Base-by-base conservation (phyloP, 805 yeast species). In the Lachancea cidri region DNA sequence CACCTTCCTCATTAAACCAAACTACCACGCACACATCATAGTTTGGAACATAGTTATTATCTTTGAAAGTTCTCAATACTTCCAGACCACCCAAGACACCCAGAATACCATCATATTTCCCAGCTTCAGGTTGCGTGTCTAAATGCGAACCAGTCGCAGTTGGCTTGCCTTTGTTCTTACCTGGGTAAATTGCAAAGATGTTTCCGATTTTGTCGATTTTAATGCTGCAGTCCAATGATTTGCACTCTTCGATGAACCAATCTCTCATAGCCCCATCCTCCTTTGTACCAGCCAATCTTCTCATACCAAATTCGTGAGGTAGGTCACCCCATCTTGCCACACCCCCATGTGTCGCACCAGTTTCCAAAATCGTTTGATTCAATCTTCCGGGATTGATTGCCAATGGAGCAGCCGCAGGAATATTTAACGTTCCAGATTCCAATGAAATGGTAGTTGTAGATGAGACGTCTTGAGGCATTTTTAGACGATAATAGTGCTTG, bases 1-100 rank as follows among this genome's bases (percentile, higher is more conserved):
- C 87, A 42, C 89, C 89, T 64, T 82, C 89, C 55, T 82, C 89
- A 53, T 82, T 82, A 58, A 80, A 78, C 89, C 89, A 82, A 53
- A 76, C 71, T 31, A 82, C 71, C 4, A 79, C 69, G 4, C 81
- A 79, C 41, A 82, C 72, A 6, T 87, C 87, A 46, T 68, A 81
- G 40, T 77, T 72, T n/a, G 89, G 86, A 8, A 65, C 67, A 52
- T 63, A 72, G 33, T 69, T 65, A 56, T 77, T 76, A 14, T 77
- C 85, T 44, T 77, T 74, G 54, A 82, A 62, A 3, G 86, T 80
- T 45, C 86, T 66, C 49, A 82, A 60, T 4, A 82, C 79, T 59
- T 82, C 86, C 35, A 82, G 62, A 1, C 86, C 87, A 7, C 81
- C 62, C 34, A 81, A 63, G 4, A 82, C 87, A 15, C 89, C 89